Evolutionary conservation across 2,329 filamentous ascomycete species (phyloP).

Genomic region (Zasmidium angulare): DNA sequence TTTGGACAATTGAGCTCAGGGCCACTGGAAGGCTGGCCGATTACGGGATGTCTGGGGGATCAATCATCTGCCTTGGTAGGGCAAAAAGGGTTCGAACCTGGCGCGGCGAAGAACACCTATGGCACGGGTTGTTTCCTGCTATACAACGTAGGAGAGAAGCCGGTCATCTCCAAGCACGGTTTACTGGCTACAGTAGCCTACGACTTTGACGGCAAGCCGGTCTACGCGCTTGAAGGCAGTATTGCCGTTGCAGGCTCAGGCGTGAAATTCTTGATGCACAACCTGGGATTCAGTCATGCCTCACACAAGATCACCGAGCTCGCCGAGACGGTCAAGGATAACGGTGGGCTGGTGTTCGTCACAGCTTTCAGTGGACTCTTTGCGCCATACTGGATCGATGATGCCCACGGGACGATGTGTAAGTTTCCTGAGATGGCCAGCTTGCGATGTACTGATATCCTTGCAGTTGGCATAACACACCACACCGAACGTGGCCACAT

Average conservation of each 20-base stretch:
- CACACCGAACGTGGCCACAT: constrained; percentile 87
- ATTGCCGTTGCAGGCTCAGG: constrained; percentile 77
- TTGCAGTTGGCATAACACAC: constrained; percentile 43
- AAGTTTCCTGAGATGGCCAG: constrained; percentile 39
- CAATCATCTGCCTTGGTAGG: constrained; percentile 84
- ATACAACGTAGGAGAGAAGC: constrained; percentile 82
- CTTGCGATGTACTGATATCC: not conserved
- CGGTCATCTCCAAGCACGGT: constrained; percentile 80
- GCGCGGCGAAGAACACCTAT: constrained; percentile 87
- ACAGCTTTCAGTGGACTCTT: constrained; percentile 90
- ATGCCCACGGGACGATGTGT: constrained; percentile 83
- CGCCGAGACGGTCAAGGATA: constrained; percentile 67
- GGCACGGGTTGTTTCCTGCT: constrained; percentile 87
- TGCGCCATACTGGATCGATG: constrained; percentile 92
- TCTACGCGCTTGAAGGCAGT: constrained; percentile 78
- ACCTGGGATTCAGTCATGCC: constrained; percentile 64
- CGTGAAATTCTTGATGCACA: constrained; percentile 57
- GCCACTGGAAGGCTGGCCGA: constrained; percentile 66
- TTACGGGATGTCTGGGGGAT: constrained; percentile 81
- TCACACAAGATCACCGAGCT: constrained; percentile 64
- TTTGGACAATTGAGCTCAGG: constrained; percentile 70
- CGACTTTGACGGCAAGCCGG: constrained; percentile 69
- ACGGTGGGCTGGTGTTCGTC: constrained; percentile 80
- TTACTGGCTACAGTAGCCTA: constrained; percentile 85
- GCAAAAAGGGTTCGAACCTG: constrained; percentile 67